Base-by-base conservation (phyloP, 75 land plant species). In the Azolla pinnata region DNA sequence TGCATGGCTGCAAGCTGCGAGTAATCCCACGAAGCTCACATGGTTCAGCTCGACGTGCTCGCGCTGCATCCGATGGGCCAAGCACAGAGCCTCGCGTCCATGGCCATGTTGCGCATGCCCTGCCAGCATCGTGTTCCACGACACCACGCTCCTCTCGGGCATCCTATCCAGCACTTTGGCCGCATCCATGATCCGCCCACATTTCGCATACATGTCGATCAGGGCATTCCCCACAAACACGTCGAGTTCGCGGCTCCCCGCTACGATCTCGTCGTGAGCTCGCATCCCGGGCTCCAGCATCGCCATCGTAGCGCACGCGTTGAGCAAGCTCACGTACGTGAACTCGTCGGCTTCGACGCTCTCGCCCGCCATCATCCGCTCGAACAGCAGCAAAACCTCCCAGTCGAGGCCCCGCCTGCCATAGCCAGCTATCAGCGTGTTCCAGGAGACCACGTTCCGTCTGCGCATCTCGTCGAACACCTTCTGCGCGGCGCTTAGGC, bases 371-470 rank as follows among this genome's bases (percentile, higher is more conserved):
- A 75, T 19, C 64, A 63, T 29, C 31, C 42, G 10, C 65, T 63
- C 47, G 35, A 61, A 61, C 0, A 61, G 28, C 54, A n/a, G 14
- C 18, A 61, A 8, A 46, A 46, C 68, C 27, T 68, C 71, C 56
- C 84, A 81, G 44, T 74, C 65, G 49, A 70, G 67, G 4, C 88
- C 88, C 70, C 78, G 67, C 25, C 70, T 71, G 1, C 81, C 82
- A 68, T 71, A 76, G 5, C 88, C 88, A 34, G 88, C 81, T 14
- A 88, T 79, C 40, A 88, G 81, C 8, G 73, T 21, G 35, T 79
- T 88, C 88, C 88, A 88, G 32, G 66, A 81, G 23, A 85, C 84
- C 4, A 80, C 74, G 9, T 77, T 84, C 56, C 72, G 76, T 65
- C 73, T 61, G 18, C 69, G 73, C 83, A 78, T 74, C 33, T 56